Conservation (phyloP, 1,139 yeast species). For the Hyphopichia pseudoburtonii region DNA sequence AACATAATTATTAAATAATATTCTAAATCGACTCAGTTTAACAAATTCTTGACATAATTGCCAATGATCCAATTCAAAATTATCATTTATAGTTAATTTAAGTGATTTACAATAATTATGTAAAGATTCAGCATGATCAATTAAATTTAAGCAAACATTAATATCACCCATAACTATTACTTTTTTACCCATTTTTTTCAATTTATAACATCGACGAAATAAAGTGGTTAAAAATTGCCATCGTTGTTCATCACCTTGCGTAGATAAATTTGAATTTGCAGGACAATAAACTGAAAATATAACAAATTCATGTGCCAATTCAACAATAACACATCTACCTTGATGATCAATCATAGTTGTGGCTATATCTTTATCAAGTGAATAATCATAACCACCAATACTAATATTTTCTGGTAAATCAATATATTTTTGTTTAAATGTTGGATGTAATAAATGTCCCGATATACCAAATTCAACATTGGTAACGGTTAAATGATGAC, state of each 20-base stretch:
- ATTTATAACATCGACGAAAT: constrained; percentile 57
- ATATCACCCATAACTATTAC: constrained; percentile 87
- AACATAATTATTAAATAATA: constrained; percentile 41
- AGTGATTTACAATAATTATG: constrained; percentile 29
- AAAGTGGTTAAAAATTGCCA: constrained; percentile 56
- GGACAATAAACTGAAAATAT: constrained; percentile 87
- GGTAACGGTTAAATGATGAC: constrained; percentile 46
- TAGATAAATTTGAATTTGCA: constrained; percentile 75
- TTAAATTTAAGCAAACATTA: constrained; percentile 74
- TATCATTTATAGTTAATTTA: not conserved
- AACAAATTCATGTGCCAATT: constrained; percentile 61
- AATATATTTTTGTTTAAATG: constrained; percentile 15
- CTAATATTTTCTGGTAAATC: constrained; percentile 22
- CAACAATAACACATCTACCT: constrained; percentile 79
- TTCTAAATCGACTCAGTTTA: constrained; percentile 18
- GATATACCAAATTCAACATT: constrained; percentile 92
- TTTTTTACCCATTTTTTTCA: constrained; percentile 55
- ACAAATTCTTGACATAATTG: constrained; percentile 1
- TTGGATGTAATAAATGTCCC: constrained; percentile 47
- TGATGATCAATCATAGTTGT: constrained; percentile 63
- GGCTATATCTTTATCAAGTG: constrained; percentile 36
- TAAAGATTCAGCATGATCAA: constrained; percentile 77
- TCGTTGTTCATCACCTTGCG: constrained; percentile 67
- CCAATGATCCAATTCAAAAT: not conserved
- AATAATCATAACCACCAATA: constrained; percentile 70